Evolutionary conservation across 2,329 filamentous ascomycete species (phyloP).

Genomic region (Scedosporium boydii): DNA sequence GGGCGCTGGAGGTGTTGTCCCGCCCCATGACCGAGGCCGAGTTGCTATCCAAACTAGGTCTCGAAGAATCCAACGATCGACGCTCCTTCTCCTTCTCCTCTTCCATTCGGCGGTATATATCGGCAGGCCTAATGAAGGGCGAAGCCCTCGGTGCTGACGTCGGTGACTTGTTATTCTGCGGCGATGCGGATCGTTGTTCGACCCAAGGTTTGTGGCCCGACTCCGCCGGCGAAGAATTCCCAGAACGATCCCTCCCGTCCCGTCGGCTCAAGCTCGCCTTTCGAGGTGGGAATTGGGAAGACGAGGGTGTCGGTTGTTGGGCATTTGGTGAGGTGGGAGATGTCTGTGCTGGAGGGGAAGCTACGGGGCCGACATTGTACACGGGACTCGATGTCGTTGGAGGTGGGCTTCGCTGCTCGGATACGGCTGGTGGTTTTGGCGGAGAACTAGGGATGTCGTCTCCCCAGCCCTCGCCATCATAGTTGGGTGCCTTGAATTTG

Average conservation of each 20-base stretch:
- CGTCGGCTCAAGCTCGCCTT: constrained; percentile 52
- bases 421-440: background rate
- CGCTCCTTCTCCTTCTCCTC: constrained; percentile 52
- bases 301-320: constrained; percentile 17
- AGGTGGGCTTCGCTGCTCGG: background rate
- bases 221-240: constrained; percentile 15
- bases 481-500: constrained; percentile 75
- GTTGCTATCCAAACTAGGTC: constrained; percentile 46
- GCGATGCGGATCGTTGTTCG: constrained; percentile 29
- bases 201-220: constrained; percentile 21
- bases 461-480: constrained; percentile 93
- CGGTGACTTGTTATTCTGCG: constrained; percentile 22
- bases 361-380: background rate
- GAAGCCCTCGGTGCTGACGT: constrained; percentile 32
- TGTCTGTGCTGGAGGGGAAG: background rate
- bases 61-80: constrained; percentile 45
- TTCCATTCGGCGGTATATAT: constrained; percentile 65
- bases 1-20: background rate
- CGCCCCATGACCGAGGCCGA: constrained; percentile 8
- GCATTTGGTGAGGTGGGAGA: background rate
- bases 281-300: constrained; percentile 44
- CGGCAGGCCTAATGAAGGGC: constrained; percentile 62
- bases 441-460: constrained; percentile 31
- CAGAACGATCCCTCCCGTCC: constrained; percentile 10
- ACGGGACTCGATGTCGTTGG: background rate